Evolutionary conservation across 139 green algal species (phyloP).

Genomic region (Chlamydomonas urium): DNA sequence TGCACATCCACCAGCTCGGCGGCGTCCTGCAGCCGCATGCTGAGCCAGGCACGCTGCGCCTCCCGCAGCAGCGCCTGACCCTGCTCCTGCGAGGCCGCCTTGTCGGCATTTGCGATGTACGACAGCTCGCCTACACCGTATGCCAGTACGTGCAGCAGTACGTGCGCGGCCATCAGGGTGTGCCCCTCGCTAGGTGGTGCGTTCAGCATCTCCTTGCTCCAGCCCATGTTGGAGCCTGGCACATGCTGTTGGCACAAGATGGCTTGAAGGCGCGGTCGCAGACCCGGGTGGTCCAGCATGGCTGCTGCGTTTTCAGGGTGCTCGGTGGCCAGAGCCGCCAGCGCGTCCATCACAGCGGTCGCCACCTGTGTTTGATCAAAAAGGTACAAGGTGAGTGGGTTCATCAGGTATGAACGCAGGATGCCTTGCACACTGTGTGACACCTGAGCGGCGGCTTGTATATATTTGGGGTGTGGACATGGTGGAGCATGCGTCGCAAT

Average conservation of each 20-base stretch:
- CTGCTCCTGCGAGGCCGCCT: neutral
- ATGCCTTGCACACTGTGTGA: too few relatives aligned
- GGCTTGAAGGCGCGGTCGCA: neutral
- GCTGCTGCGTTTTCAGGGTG: neutral
- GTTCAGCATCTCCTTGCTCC: neutral
- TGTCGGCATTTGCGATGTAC: too few relatives aligned
- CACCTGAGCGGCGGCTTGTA: too few relatives aligned
- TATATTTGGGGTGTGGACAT: too few relatives aligned
- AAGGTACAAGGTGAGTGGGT: neutral
- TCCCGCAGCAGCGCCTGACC: neutral
- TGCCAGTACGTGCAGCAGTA: constrained; percentile 6
- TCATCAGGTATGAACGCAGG: neutral
- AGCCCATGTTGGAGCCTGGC: neutral
- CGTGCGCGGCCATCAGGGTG: neutral
- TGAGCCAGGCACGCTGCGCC: neutral
- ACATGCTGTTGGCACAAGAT: constrained; percentile 2
- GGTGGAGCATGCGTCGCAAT: too few relatives aligned
- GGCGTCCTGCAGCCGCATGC: constrained; percentile 7
- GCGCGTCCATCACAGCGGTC: neutral
- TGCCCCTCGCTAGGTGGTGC: too few relatives aligned
- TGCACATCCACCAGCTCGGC: neutral
- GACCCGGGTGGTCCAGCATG: neutral
- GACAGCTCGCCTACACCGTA: neutral
- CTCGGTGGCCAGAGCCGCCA: neutral
- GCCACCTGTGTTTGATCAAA: neutral